phyloP scores from a whole-genome alignment of 208 protist species.

The Crithidia brevicula region DNA sequence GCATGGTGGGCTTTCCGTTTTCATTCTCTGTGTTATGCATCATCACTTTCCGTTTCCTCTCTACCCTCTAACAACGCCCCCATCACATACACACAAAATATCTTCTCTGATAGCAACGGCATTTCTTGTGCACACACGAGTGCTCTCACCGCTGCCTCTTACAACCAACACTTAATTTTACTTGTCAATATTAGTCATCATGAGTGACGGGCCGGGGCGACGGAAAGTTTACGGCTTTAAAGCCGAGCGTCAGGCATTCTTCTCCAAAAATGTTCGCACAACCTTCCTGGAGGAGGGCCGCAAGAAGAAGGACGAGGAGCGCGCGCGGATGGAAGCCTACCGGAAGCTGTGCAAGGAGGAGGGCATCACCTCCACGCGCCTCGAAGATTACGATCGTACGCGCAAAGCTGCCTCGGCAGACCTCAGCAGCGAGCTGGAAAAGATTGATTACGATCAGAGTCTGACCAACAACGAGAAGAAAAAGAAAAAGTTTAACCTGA shows the following conservation, averaged over 20 bases:
- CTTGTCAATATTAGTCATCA: conserved; percentile 2
- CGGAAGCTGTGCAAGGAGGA: conserved; percentile 82
- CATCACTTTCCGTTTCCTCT: too few relatives aligned
- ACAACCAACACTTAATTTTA: too few relatives aligned
- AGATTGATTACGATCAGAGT: conserved; percentile 85
- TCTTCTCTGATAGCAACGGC: too few relatives aligned
- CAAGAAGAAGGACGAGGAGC: conserved; percentile 77
- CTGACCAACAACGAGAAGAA: conserved; percentile 90
- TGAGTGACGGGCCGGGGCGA: conserved; percentile 34
- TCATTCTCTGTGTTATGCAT: too few relatives aligned
- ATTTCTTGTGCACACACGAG: too few relatives aligned
- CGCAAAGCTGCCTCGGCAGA: conserved; percentile 40
- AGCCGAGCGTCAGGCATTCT: conserved; percentile 76
- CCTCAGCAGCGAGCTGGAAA: conserved; percentile 59
- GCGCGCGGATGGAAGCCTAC: conserved; percentile 89
- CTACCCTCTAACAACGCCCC: too few relatives aligned
- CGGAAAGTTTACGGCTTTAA: conserved; percentile 65
- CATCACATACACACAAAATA: too few relatives aligned
- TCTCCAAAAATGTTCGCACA: conserved; percentile 72
- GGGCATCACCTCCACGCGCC: conserved; percentile 79
- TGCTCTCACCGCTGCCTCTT: too few relatives aligned
- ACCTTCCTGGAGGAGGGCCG: conserved; percentile 63
- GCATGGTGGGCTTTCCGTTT: too few relatives aligned
- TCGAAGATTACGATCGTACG: conserved; percentile 80
- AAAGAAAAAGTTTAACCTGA: conserved; percentile 86